These are phyloP conservation scores for Physcia stellaris DNA, from an alignment of 495 filamentous ascomycete species.

Conservation along the genomic window DNA sequence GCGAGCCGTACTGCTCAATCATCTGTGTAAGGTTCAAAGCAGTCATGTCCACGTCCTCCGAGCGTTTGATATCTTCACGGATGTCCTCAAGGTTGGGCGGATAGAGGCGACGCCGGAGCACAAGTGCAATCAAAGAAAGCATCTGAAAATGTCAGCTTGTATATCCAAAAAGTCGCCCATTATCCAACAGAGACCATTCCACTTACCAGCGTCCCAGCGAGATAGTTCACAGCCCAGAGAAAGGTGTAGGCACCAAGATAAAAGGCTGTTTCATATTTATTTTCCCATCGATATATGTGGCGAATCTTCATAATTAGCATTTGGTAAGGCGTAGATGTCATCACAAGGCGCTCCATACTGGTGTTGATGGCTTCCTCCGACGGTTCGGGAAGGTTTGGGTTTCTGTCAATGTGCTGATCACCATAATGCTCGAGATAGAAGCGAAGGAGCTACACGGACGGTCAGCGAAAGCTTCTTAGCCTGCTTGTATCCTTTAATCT, in stretches of 20 bases:
- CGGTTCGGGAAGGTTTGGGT: slow-evolving; percentile 16
- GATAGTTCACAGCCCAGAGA: slow-evolving; percentile 15
- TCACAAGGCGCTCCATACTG: slow-evolving; percentile 22
- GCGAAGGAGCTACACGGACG: slow-evolving; percentile 22
- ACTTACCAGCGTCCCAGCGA: slow-evolving; percentile 17
- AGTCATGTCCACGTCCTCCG: slow-evolving; percentile 12
- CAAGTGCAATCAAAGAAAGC: slow-evolving; percentile 15
- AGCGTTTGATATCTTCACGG: slow-evolving; percentile 17
- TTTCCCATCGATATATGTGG: slow-evolving; percentile 25
- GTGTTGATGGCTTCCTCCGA: slow-evolving; percentile 18
- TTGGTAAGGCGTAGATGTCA: slow-evolving; percentile 25
- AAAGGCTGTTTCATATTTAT: slow-evolving; percentile 18
- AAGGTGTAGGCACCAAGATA: slow-evolving; percentile 17
- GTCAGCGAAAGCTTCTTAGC: too few relatives aligned
- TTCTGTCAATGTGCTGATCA: slow-evolving; percentile 24
- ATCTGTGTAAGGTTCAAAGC: slow-evolving; percentile 21
- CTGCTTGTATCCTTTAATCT: neutral
- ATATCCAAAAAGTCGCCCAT: too few relatives aligned
- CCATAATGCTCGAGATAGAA: slow-evolving; percentile 19
- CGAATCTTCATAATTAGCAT: slow-evolving; percentile 19
- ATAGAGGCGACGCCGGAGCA: slow-evolving; percentile 15
- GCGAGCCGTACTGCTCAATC: slow-evolving; percentile 22
- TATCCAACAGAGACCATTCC: too few relatives aligned
- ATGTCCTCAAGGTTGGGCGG: slow-evolving; percentile 18
- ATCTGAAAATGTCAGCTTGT: slow-evolving; percentile 2